Percentiles rank a stretch among this genome's conserved stretches.
These are phyloP conservation scores for Aspergillus steynii DNA, from an alignment of 495 filamentous ascomycete species.

Conservation along the genomic window DNA sequence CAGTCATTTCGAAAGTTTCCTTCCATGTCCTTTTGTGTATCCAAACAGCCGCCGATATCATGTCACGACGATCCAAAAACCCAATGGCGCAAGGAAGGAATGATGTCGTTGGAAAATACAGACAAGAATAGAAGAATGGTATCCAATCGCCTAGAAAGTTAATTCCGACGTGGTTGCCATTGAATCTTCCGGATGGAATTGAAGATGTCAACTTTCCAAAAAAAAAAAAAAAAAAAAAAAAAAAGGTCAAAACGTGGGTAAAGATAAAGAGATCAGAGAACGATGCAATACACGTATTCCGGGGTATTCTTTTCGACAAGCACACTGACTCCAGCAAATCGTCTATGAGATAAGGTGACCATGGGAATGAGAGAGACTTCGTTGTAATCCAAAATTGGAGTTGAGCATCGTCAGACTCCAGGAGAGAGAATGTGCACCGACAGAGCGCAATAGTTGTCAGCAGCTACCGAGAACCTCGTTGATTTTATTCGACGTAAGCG, in stretches of 20 bases:
- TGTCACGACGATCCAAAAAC: not conserved
- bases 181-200: not conserved
- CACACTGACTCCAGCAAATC: not conserved
- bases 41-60: not conserved
- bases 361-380: not conserved
- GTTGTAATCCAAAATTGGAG: not conserved
- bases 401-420: not conserved
- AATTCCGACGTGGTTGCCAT: not conserved
- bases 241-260: not conserved
- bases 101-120: not conserved
- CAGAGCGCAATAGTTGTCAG: constrained; percentile 21
- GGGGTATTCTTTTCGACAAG: not conserved
- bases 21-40: not conserved
- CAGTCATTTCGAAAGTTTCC: not conserved
- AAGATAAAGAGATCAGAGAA: not conserved
- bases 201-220: not conserved
- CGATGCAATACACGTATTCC: not conserved
- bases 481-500: constrained; percentile 38
- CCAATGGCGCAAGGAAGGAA: not conserved
- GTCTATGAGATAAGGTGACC: not conserved
- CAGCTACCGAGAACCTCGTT: constrained; percentile 36
- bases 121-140: not conserved
- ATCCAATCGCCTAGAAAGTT: not conserved
- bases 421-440: not conserved
- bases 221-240: not conserved